Conservation (phyloP, 1,139 yeast species). For the Spathaspora sp. region DNA sequence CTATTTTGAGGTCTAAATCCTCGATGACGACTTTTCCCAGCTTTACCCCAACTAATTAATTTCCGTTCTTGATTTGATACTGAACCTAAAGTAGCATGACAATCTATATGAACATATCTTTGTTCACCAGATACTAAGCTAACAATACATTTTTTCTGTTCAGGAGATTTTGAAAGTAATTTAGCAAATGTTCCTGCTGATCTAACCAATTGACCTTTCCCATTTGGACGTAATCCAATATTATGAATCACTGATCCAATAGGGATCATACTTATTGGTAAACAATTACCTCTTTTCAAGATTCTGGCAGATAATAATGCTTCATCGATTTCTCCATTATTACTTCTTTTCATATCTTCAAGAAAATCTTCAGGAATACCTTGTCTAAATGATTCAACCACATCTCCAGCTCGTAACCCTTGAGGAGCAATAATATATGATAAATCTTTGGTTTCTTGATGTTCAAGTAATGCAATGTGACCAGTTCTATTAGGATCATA, state of each 20-base stretch:
- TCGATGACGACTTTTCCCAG: constrained; percentile 90
- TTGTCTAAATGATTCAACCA: constrained; percentile 80
- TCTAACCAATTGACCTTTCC: constrained; percentile 90
- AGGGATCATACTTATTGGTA: constrained; percentile 90
- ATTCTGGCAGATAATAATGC: constrained; percentile 86
- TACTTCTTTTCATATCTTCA: constrained; percentile 58
- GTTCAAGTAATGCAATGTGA: constrained; percentile 84
- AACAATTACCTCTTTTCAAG: constrained; percentile 91
- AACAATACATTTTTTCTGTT: constrained; percentile 69
- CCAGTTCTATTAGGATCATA: constrained; percentile 95
- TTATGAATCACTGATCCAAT: constrained; percentile 89
- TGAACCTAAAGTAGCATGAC: constrained; percentile 92
- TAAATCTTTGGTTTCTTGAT: constrained; percentile 58
- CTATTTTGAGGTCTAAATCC: constrained; percentile 95
- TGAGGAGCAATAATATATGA: constrained; percentile 89
- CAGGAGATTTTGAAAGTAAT: constrained; percentile 75
- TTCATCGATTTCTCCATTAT: constrained; percentile 85
- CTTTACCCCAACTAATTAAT: constrained; percentile 89
- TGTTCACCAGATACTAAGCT: constrained; percentile 91
- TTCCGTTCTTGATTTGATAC: constrained; percentile 96
- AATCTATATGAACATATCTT: constrained; percentile 79
- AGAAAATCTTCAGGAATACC: constrained; percentile 83
- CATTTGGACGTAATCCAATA: constrained; percentile 71
- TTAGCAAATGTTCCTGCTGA: constrained; percentile 96
- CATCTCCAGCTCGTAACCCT: constrained; percentile 90